Evolutionary conservation across 2,329 filamentous ascomycete species (phyloP), one percentile per base, ranked within the genome.

Genomic region (Penicillium sp.): DNA sequence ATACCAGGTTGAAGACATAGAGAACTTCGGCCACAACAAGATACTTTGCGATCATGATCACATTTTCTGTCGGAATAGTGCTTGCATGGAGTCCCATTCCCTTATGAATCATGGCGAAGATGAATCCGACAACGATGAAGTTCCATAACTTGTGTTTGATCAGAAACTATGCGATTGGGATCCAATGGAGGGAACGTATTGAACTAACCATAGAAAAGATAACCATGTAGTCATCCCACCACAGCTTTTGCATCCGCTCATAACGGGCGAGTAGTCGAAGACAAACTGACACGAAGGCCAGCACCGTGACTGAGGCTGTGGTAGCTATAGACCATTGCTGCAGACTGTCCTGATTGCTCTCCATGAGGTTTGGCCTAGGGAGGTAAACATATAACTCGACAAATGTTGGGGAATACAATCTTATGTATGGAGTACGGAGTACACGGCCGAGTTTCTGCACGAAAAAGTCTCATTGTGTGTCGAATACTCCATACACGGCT

Each of bases 171-270:
- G 9, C 45, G 29, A 11, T 23, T 47, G 21, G 5, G 15, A n/a
- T n/a, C 25, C 29, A 47, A 16, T 25, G 13, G 27, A 43, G 23
- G 19, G 36, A 29, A 41, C 50, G 15, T 3, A 25, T 33, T 8
- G 23, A 23, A 62, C 69, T 44, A 64, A 81, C 79, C 79, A 79
- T 77, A 1, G 79, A 81, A 50, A 76, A 80, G 0, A 81, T 55
- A 54, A 82, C 78, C 65, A 79, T 71, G 64, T 74, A 81, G 63
- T 82, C 79, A 68, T 82, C 79, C 79, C 78, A 81, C 79, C 79
- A 81, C 5, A 81, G 63, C 57, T 67, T 65, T 54, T 79, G 78
- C 3, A 67, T 73, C 45, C 77, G 78, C 44, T 79, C 65, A 48
- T 72, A 71, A 11, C 79, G 76, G 54, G 76, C 76, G 29, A 75